Evolutionary conservation across 2,329 filamentous ascomycete species (phyloP), one percentile per base, ranked within the genome.

Genomic region (Exutisphaerella laricina): DNA sequence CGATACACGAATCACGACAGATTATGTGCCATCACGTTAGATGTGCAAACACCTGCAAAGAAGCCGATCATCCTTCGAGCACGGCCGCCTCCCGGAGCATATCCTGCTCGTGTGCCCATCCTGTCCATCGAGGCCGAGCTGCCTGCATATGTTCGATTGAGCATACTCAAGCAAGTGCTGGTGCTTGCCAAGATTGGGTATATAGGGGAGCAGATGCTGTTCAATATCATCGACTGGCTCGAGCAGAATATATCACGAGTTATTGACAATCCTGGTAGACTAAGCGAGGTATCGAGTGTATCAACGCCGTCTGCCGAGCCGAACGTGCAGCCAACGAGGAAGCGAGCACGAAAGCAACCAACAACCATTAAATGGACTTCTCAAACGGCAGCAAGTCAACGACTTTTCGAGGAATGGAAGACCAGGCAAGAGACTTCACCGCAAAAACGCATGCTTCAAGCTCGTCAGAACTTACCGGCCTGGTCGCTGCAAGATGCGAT

Each of bases 101-200:
- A 97, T 63, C 92, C 92, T 1, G 65, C 74, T 58, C 57, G 77
- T 63, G 65, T 79, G 69, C 72, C 82, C 1, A 76, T 94, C 7
- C 69, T 96, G 25, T 79, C 82, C 2, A 73, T 96, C 22, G 77
- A 77, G 39, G 68, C 69, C 9, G 67, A 78, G 8, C 74, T 97
- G 9, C 92, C 92, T 14, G 88, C 92, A 3, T 95, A 98, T 58
- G 94, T 97, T 59, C 86, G 90, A 48, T 73, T 98, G 8, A 95
- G 88, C 58, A 82, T 95, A 26, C 79, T 92, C 56, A 83, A 86
- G 55, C 82, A 85, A 64, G 80, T 83, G 1, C 70, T 96, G 4
- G 71, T 77, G 4, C 80, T 90, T 59, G 81, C 88, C 2, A 70
- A 79, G 37, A 75, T 81, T 37, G 79, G 80, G 20, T 74, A 94